Evolutionary conservation across 441 rosid genomes (phyloP).

Genomic region (Eutrema salsugineum): DNA sequence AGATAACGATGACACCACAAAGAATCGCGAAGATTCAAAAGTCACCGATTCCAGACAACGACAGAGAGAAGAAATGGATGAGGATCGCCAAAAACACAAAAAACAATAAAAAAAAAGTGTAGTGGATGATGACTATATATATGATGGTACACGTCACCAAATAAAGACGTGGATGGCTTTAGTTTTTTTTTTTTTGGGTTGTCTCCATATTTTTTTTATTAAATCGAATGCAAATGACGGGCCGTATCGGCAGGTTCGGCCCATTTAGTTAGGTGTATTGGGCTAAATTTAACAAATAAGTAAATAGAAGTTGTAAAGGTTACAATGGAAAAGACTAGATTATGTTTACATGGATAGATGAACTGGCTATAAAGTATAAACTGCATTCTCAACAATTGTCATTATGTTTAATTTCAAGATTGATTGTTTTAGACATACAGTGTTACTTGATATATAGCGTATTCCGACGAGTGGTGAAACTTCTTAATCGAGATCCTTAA

Average conservation of each 20-base stretch:
- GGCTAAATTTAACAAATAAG: neutral
- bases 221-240: neutral
- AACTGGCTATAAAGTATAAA: too few relatives aligned
- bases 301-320: neutral
- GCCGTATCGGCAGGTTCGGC: neutral
- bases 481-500: too few relatives aligned
- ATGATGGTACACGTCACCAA: slow-evolving; percentile 21
- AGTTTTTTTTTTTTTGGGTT: neutral
- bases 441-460: too few relatives aligned
- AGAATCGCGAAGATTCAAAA: slow-evolving; percentile 14
- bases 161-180: slow-evolving; percentile 4
- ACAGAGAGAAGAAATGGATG: slow-evolving; percentile 24
- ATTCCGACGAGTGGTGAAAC: too few relatives aligned
- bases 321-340: neutral
- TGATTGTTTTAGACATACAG: too few relatives aligned
- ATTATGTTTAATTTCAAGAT: too few relatives aligned
- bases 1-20: slow-evolving; percentile 22
- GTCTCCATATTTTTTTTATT: neutral
- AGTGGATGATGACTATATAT: neutral
- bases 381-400: too few relatives aligned
- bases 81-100: slow-evolving; percentile 4
- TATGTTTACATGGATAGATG: too few relatives aligned
- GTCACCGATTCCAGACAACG: slow-evolving; percentile 28
- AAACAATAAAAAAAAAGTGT: neutral
- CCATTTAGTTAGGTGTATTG: neutral